Conservation (phyloP, 2,329 filamentous ascomycete species). For the Colletotrichum sp. region DNA sequence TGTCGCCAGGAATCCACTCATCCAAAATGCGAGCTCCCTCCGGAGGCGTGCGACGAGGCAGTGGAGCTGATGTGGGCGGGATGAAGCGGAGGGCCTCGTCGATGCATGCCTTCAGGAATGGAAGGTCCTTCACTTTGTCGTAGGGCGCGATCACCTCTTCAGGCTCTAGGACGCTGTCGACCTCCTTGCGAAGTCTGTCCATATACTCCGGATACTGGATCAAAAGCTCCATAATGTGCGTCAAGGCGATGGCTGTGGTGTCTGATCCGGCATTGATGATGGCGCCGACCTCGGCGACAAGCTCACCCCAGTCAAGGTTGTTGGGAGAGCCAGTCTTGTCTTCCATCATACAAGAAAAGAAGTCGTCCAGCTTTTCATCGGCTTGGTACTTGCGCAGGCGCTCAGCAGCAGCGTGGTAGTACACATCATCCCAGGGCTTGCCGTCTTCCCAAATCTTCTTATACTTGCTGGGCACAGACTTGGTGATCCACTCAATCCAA, state of each 20-base stretch:
- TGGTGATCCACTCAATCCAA: not conserved
- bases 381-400: conserved; percentile 42
- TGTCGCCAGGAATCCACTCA: conserved; percentile 48
- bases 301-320: conserved; percentile 61
- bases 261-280: conserved; percentile 58
- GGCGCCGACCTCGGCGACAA: conserved; percentile 59
- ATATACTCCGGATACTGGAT: conserved; percentile 49
- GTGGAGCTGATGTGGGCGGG: conserved; percentile 46
- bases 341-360: not conserved
- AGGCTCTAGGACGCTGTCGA: conserved; percentile 48
- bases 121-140: conserved; percentile 54
- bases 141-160: conserved; percentile 51
- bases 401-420: conserved; percentile 23
- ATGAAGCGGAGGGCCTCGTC: conserved; percentile 54
- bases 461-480: conserved; percentile 45
- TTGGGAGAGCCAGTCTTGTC: conserved; percentile 37
- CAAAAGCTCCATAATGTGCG: conserved; percentile 57
- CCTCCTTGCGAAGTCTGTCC: conserved; percentile 45
- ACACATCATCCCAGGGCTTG: conserved; percentile 51
- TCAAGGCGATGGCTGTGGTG: conserved; percentile 54
- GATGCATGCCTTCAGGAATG: conserved; percentile 56
- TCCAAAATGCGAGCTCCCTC: conserved; percentile 48
- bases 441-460: conserved; percentile 38
- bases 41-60: conserved; percentile 48
- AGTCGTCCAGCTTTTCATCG: conserved; percentile 58